phyloP scores from a whole-genome alignment of 768 basidiomycete genomes.

The Podaxis sp. region DNA sequence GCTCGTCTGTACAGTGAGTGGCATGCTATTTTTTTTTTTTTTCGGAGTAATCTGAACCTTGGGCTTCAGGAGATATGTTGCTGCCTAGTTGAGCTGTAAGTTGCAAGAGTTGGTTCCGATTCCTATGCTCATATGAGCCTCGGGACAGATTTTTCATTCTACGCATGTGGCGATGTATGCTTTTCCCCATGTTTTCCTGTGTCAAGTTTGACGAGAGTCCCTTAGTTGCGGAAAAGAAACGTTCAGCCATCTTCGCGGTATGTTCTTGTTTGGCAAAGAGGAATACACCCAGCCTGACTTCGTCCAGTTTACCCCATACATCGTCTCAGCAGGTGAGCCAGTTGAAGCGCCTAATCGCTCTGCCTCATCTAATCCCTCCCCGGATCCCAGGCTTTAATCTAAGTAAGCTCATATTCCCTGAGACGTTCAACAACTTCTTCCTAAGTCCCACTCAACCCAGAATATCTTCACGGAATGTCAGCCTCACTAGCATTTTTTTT shows the following conservation, averaged over 20 bases:
- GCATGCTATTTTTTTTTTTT: not conserved
- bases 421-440: not conserved
- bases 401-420: not conserved
- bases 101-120: not conserved
- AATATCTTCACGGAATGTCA: conserved; percentile 4
- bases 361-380: not conserved
- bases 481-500: not conserved
- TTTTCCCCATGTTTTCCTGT: too few relatives aligned
- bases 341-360: not conserved
- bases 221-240: conserved; percentile 6
- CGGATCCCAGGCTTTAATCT: not conserved
- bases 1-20: conserved; percentile 2
- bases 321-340: not conserved
- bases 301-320: conserved; percentile 6
- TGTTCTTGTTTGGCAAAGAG: not conserved
- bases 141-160: conserved; percentile 2
- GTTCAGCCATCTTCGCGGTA: not conserved
- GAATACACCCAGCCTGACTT: not conserved
- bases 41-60: not conserved
- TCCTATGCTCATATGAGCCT: not conserved
- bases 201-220: not conserved
- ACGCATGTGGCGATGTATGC: conserved; percentile 9
- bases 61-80: not conserved
- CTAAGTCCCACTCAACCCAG: not conserved
- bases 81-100: conserved; percentile 3